phyloP scores from a whole-genome alignment of 495 filamentous ascomycete genomes.

The Xanthoparmelia taractica region DNA sequence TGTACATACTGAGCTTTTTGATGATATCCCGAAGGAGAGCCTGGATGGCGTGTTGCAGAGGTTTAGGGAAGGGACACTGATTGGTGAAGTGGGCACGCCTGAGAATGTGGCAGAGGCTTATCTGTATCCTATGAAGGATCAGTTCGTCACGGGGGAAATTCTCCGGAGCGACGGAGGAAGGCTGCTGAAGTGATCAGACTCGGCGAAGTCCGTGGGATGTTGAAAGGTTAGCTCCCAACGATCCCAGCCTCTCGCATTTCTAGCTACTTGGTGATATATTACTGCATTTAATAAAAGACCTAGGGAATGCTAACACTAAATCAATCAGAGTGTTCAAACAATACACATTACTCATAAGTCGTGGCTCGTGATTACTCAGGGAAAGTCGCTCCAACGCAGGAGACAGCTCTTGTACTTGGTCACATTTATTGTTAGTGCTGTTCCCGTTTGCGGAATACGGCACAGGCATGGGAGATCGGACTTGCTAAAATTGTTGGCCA shows the following conservation, averaged over 20 bases:
- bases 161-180: constrained; percentile 35
- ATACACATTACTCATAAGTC: neutral
- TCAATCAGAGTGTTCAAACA: too few relatives aligned
- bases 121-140: constrained; percentile 55
- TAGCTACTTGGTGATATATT: too few relatives aligned
- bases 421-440: neutral
- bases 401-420: neutral
- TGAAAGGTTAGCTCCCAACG: too few relatives aligned
- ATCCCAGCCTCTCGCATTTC: too few relatives aligned
- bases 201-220: neutral
- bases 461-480: neutral
- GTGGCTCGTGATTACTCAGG: neutral
- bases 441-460: neutral
- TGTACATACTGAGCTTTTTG: constrained; percentile 47
- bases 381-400: neutral
- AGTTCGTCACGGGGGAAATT: constrained; percentile 41
- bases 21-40: constrained; percentile 29
- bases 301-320: too few relatives aligned
- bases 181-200: constrained; percentile 5
- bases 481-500: too few relatives aligned
- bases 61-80: constrained; percentile 22
- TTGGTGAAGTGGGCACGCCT: constrained; percentile 34
- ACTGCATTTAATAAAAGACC: too few relatives aligned
- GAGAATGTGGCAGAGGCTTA: constrained; percentile 58
- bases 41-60: constrained; percentile 26